A percentile compares a stretch with the other conserved stretches of the same genome.
phyloP scores from a whole-genome alignment of 441 rosid genomes.

The Isatis lusitanica region DNA sequence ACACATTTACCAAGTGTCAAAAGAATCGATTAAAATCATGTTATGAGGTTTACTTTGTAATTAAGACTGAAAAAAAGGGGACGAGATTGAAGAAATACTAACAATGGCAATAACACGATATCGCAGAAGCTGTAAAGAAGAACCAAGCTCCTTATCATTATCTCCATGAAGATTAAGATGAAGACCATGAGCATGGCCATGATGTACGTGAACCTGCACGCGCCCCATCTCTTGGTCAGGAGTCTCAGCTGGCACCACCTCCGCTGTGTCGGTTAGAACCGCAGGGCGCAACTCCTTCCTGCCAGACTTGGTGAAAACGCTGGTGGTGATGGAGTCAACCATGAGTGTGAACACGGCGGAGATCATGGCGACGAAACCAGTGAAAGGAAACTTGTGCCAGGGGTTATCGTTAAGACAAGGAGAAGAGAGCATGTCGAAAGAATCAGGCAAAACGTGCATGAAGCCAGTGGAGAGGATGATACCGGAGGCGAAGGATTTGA shows the following conservation, averaged over 20 bases:
- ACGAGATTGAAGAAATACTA: conserved; percentile 8
- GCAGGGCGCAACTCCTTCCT: conserved; percentile 1
- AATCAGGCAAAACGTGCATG: conserved; percentile 31
- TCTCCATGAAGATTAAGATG: not conserved
- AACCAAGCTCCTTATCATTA: conserved; percentile 16
- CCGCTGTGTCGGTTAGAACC: not conserved
- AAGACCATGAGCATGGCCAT: not conserved
- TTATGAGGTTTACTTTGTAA: not conserved
- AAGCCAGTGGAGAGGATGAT: conserved; percentile 36
- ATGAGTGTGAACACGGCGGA: conserved; percentile 31
- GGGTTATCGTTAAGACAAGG: conserved; percentile 32
- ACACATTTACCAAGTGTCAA: not conserved
- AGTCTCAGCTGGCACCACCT: conserved; percentile 11
- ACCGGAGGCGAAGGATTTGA: conserved; percentile 37
- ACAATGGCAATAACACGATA: conserved; percentile 36
- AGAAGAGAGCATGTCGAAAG: conserved; percentile 29
- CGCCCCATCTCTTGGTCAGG: conserved; percentile 33
- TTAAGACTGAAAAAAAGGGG: too few relatives aligned
- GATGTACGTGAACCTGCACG: not conserved
- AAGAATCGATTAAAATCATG: not conserved
- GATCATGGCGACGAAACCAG: conserved; percentile 34
- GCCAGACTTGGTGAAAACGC: conserved; percentile 20
- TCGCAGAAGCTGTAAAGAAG: conserved; percentile 27
- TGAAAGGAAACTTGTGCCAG: conserved; percentile 36
- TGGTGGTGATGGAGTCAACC: conserved; percentile 38